Percentiles rank a stretch among this genome's conserved stretches.
Evolutionary conservation across 495 filamentous ascomycete species (phyloP).

Genomic region (Podospora tetraspora): DNA sequence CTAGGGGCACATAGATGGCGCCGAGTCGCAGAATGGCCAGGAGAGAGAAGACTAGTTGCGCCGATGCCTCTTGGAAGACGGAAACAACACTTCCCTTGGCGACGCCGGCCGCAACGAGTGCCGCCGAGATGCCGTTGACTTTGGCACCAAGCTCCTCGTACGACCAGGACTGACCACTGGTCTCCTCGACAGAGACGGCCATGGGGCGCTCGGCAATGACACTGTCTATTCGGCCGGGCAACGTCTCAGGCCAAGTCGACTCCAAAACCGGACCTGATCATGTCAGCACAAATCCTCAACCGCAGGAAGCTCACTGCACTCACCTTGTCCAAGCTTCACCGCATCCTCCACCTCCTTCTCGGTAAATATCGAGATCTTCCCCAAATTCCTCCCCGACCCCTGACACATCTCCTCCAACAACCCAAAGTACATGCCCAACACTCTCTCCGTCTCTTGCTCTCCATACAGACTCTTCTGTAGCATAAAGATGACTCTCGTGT

Average conservation of each 20-base stretch:
- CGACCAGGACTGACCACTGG: background rate
- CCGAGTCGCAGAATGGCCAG: constrained; percentile 47
- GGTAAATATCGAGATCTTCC: background rate
- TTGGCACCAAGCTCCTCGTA: background rate
- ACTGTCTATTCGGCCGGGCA: background rate
- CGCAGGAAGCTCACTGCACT: background rate
- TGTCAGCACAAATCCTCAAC: background rate
- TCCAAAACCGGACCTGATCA: background rate
- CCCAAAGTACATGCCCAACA: background rate
- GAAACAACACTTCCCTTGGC: constrained; percentile 3
- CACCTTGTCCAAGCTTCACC: background rate
- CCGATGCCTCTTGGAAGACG: constrained; percentile 28
- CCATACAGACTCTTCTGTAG: background rate
- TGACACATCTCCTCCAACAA: background rate
- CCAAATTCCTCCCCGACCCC: background rate
- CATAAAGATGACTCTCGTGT: background rate
- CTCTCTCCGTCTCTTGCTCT: background rate
- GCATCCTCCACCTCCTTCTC: background rate
- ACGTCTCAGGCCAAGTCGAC: background rate
- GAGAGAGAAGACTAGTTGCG: constrained; percentile 44
- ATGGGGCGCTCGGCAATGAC: background rate
- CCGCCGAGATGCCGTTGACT: background rate
- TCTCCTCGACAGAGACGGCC: background rate
- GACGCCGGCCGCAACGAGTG: background rate
- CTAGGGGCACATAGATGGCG: constrained; percentile 47